A percentile compares a stretch with the other conserved stretches of the same genome.
These are phyloP conservation scores for Drechslerella dactyloides DNA, from an alignment of 2,329 filamentous ascomycete genomes.

Conservation along the genomic window DNA sequence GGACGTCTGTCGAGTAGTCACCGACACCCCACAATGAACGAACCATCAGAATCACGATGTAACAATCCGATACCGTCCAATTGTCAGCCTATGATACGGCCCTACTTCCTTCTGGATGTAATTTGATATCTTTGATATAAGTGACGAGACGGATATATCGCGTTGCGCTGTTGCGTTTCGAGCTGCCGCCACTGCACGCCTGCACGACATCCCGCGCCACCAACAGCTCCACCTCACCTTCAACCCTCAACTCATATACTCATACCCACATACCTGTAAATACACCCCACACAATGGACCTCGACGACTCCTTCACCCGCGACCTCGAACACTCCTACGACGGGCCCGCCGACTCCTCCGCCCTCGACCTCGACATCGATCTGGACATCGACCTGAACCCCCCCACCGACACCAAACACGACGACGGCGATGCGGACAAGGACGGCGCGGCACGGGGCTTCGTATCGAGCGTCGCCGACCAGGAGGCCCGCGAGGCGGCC, in stretches of 20 bases:
- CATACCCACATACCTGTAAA: background rate
- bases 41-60: no score
- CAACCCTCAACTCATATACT: background rate
- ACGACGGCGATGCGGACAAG: slow-evolving; percentile 58
- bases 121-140: no score
- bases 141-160: background rate
- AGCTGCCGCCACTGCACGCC: slow-evolving; percentile 12
- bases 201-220: slow-evolving; percentile 1
- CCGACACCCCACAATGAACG: no score
- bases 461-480: slow-evolving; percentile 56
- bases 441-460: slow-evolving; percentile 63
- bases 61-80: no score
- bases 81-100: no score
- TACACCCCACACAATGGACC: slow-evolving; percentile 29
- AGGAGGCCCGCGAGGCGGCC: slow-evolving; percentile 74
- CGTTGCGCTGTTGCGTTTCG: slow-evolving; percentile 21
- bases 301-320: slow-evolving; percentile 47
- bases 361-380: slow-evolving; percentile 28
- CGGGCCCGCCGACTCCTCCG: slow-evolving; percentile 22
- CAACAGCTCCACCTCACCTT: slow-evolving; percentile 1
- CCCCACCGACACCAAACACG: slow-evolving; percentile 58
- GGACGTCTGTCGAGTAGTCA: no score
- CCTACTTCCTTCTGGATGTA: no score
- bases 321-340: slow-evolving; percentile 44
- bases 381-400: slow-evolving; percentile 8